Percentiles rank a stretch among this genome's conserved stretches.
These are phyloP conservation scores for Multifurca ochricompacta DNA, from an alignment of 768 basidiomycete genomes.

Conservation along the genomic window DNA sequence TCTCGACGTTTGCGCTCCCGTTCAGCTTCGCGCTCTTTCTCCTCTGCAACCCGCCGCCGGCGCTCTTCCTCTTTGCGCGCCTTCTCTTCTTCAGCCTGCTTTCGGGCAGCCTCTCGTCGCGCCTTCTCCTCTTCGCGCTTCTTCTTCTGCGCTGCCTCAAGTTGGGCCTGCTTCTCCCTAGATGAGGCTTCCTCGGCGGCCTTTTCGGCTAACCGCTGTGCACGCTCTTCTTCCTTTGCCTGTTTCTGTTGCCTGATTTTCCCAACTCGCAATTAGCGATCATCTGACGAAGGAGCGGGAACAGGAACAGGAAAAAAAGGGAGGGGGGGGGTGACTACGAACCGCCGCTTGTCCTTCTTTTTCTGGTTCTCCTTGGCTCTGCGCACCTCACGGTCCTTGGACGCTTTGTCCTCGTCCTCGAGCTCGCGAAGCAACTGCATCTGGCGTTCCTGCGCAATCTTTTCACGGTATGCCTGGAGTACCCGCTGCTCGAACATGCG, in stretches of 20 bases:
- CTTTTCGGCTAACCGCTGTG: slow-evolving; percentile 73
- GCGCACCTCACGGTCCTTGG: slow-evolving; percentile 86
- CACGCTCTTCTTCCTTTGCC: slow-evolving; percentile 88
- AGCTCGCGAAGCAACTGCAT: slow-evolving; percentile 88
- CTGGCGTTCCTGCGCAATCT: slow-evolving; percentile 93
- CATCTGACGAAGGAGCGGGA: slow-evolving; percentile 9
- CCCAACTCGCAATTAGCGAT: not conserved
- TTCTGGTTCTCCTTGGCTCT: slow-evolving; percentile 91
- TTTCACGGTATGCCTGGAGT: slow-evolving; percentile 91
- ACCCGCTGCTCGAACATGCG: slow-evolving; percentile 99
- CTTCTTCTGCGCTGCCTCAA: slow-evolving; percentile 75
- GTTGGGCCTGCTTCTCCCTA: slow-evolving; percentile 66
- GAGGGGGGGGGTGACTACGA: too few relatives aligned
- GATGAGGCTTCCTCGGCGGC: slow-evolving; percentile 77
- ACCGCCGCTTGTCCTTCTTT: slow-evolving; percentile 99
- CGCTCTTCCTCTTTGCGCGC: slow-evolving; percentile 77
- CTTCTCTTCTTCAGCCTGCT: slow-evolving; percentile 77
- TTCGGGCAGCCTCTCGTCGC: slow-evolving; percentile 66
- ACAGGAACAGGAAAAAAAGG: slow-evolving; percentile 5
- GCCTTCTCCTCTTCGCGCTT: slow-evolving; percentile 83
- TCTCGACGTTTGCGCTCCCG: slow-evolving; percentile 67
- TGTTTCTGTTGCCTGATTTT: slow-evolving; percentile 73
- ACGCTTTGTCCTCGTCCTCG: slow-evolving; percentile 87
- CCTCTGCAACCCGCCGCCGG: slow-evolving; percentile 66
- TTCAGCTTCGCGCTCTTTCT: slow-evolving; percentile 73